These are phyloP conservation scores for Cryphonectria carpinicola DNA, from an alignment of 2,329 filamentous ascomycete genomes.

Conservation along the genomic window DNA sequence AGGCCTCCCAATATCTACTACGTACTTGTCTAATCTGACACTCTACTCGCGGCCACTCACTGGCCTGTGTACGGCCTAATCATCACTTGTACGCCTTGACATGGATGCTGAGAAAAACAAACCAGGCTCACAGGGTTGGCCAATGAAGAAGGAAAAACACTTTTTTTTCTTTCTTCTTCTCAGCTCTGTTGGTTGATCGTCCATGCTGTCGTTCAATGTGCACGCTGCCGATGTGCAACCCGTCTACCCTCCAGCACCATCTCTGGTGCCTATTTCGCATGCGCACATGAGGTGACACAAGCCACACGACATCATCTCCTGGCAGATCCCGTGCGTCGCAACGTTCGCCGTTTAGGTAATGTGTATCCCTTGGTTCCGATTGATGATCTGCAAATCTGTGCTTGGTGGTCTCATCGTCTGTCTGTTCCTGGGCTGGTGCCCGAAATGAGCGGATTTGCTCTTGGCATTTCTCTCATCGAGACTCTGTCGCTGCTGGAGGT, in stretches of 20 bases:
- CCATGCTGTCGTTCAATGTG: not conserved
- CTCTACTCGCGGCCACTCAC: not conserved
- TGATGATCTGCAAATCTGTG: not conserved
- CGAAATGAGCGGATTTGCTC: not conserved
- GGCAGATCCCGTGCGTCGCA: not conserved
- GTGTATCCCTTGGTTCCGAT: not conserved
- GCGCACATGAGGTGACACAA: not conserved
- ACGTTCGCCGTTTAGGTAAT: not conserved
- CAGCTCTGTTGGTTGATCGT: not conserved
- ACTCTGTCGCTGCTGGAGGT: not conserved
- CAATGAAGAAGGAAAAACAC: no score
- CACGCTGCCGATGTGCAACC: conserved; percentile 3
- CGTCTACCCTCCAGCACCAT: not conserved
- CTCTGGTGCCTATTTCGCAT: not conserved
- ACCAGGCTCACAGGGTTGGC: not conserved
- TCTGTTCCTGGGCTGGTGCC: not conserved
- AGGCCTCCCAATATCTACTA: conserved; percentile 11
- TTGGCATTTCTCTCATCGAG: not conserved
- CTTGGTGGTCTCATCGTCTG: not conserved
- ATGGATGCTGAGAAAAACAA: not conserved
- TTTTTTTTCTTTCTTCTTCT: no score
- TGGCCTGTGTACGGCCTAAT: not conserved
- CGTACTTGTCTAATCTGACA: conserved; percentile 3
- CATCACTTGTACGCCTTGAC: not conserved
- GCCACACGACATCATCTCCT: not conserved